phyloP scores from a whole-genome alignment of 2,329 filamentous ascomycete genomes.

The Capronia epimyces region DNA sequence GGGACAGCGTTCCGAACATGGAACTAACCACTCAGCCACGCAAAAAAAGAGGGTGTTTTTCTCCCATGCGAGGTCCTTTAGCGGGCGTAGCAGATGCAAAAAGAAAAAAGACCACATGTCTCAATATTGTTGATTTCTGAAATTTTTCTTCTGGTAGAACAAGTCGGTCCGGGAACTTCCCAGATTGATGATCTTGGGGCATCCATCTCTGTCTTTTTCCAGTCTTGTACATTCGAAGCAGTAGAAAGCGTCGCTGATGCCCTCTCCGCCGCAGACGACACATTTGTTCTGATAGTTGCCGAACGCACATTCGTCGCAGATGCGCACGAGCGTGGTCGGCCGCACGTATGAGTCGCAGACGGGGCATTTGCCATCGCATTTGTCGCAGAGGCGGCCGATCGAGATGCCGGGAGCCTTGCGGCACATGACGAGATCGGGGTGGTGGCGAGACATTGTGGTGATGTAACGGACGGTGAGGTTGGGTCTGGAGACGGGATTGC shows the following conservation, averaged over 20 bases:
- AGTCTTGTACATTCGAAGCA: conserved; percentile 97
- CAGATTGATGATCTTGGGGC: conserved; percentile 98
- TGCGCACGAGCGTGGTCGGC: conserved; percentile 91
- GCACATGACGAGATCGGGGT: conserved; percentile 99
- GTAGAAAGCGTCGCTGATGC: conserved; percentile 97
- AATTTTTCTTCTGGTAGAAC: conserved; percentile 69
- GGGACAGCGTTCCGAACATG: too few relatives aligned
- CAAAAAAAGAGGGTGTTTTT: too few relatives aligned
- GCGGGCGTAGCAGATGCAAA: neutral
- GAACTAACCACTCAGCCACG: too few relatives aligned
- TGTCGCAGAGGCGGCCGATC: conserved; percentile 98
- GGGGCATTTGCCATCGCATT: conserved; percentile 98
- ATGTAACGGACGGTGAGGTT: conserved; percentile 11
- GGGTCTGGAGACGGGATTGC: neutral
- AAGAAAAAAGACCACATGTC: neutral
- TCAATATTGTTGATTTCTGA: conserved; percentile 50
- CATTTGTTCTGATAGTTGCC: conserved; percentile 99
- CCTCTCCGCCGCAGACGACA: conserved; percentile 95
- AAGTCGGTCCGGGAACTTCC: conserved; percentile 93
- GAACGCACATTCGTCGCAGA: conserved; percentile 99
- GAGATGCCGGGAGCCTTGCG: conserved; percentile 96
- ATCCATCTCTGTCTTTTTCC: conserved; percentile 95
- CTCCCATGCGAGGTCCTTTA: neutral
- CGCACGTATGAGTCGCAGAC: conserved; percentile 99
- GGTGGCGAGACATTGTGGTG: conserved; percentile 78